phyloP scores from a whole-genome alignment of 768 basidiomycete genomes.

The Omphalotus guepiniiformis region DNA sequence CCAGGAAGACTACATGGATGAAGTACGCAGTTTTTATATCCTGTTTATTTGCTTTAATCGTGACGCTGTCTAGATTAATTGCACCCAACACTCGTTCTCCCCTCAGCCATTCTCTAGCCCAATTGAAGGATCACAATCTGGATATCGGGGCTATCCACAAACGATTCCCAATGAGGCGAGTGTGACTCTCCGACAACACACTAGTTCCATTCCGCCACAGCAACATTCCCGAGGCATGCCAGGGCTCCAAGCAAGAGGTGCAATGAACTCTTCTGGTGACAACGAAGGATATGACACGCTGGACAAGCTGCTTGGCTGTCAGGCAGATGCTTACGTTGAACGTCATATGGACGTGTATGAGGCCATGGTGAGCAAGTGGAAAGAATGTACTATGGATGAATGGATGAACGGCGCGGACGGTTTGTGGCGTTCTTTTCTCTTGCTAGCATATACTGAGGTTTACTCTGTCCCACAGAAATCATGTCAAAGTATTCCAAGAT shows the following conservation, averaged over 20 bases:
- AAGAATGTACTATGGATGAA: conserved; percentile 44
- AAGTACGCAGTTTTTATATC: background rate
- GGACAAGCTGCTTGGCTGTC: conserved; percentile 34
- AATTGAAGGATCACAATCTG: background rate
- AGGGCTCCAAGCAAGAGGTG: background rate
- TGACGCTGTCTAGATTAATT: background rate
- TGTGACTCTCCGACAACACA: background rate
- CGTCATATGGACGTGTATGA: conserved; percentile 42
- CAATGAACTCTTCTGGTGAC: background rate
- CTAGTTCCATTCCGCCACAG: background rate
- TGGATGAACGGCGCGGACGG: conserved; percentile 55
- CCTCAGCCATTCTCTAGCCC: conserved; percentile 6
- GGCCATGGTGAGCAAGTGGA: conserved; percentile 41
- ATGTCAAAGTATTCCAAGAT: conserved; percentile 36
- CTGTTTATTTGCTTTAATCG: background rate
- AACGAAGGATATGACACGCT: background rate
- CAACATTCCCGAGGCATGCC: background rate
- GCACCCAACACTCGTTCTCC: background rate
- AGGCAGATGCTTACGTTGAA: conserved; percentile 39
- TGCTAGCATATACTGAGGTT: background rate
- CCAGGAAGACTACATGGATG: background rate
- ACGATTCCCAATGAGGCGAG: background rate
- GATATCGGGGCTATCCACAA: background rate
- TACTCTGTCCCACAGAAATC: conserved; percentile 32
- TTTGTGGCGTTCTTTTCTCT: conserved; percentile 16